Evolutionary conservation across 495 filamentous ascomycete genomes (phyloP).

Genomic region (Venustampulla echinocandica): DNA sequence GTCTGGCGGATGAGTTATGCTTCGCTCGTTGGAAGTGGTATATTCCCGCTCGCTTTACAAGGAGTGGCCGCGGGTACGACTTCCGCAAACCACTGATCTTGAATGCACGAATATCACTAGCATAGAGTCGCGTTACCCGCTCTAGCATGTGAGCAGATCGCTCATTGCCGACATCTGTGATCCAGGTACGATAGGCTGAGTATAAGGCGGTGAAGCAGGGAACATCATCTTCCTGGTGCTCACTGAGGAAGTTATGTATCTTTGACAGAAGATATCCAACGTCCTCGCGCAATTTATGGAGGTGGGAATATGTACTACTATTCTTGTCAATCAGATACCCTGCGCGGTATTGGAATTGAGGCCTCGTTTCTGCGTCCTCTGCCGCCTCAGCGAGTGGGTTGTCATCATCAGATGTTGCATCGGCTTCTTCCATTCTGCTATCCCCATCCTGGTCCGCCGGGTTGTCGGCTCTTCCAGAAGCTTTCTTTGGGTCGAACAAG

Average conservation of each 20-base stretch:
- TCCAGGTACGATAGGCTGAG: constrained; percentile 89
- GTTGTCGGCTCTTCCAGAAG: constrained; percentile 39
- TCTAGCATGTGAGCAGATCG: constrained; percentile 90
- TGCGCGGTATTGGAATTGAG: constrained; percentile 74
- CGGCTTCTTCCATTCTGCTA: constrained; percentile 34
- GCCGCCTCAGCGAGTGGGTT: constrained; percentile 57
- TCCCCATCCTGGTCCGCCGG: constrained; percentile 30
- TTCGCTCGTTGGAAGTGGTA: constrained; percentile 90
- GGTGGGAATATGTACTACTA: constrained; percentile 52
- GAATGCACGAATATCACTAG: constrained; percentile 80
- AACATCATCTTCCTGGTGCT: constrained; percentile 90
- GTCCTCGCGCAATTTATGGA: constrained; percentile 72
- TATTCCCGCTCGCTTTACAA: constrained; percentile 83
- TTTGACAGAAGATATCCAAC: constrained; percentile 72
- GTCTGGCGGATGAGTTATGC: constrained; percentile 82
- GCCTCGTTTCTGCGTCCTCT: constrained; percentile 74
- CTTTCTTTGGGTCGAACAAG: constrained; percentile 73
- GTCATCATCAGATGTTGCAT: constrained; percentile 40
- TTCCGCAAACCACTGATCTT: constrained; percentile 91
- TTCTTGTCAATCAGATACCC: constrained; percentile 69
- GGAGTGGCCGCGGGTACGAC: constrained; percentile 79
- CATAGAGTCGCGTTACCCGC: constrained; percentile 69
- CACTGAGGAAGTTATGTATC: constrained; percentile 73
- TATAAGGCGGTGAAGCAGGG: constrained; percentile 89
- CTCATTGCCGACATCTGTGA: constrained; percentile 94